Evolutionary conservation across 2,329 filamentous ascomycete species (phyloP), one percentile per base, ranked within the genome.

Genomic region (Decorospora gaudefroyi): DNA sequence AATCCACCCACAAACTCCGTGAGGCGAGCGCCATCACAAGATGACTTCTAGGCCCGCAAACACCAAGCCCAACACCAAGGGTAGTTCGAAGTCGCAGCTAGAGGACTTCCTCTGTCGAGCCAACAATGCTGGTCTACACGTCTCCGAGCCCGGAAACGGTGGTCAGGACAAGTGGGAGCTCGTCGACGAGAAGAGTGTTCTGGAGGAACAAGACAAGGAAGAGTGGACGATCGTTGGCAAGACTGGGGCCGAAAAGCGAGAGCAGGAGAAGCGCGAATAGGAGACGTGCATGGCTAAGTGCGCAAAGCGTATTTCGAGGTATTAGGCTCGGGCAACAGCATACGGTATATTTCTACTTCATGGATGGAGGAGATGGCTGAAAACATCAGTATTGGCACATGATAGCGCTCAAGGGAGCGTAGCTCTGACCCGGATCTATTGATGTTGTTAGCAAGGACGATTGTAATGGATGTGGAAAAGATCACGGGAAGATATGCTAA

Each of bases 151-250:
- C n/a, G 11, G 21, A 18, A 13, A 35, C 12, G 17, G 31, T 25
- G 8, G 21, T 22, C 9, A 28, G 19, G 25, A 25, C 9, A 18
- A 49, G 13, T 39, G 15, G n/a, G 27, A 40, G 21, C 12, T 41
- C 12, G 6, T 19, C 8, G 46, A 33, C 15, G 7, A 45, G 38
- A 46, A 44, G 10, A 28, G 40, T 11, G 46, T 29, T n/a, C 11
- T 45, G 42, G 48, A 44, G 4, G 31, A 43, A 16, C 10, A 43
- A 13, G 27, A 38, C 16, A 26, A 25, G 19, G 3, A 27, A 10
- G 48, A 52, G 40, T 46, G 39, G 42, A 40, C 36, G n/a, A 15
- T 51, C 13, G 26, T 52, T 25, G 45, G 37, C 7, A 42, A 39
- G 18, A 39, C 36, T 4, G 28, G 29, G 18, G 22, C 19, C 8